Evolutionary conservation across 768 basidiomycete genomes (phyloP), one percentile per base, ranked within the genome.

Genomic region (Kwoniella dendrophila): DNA sequence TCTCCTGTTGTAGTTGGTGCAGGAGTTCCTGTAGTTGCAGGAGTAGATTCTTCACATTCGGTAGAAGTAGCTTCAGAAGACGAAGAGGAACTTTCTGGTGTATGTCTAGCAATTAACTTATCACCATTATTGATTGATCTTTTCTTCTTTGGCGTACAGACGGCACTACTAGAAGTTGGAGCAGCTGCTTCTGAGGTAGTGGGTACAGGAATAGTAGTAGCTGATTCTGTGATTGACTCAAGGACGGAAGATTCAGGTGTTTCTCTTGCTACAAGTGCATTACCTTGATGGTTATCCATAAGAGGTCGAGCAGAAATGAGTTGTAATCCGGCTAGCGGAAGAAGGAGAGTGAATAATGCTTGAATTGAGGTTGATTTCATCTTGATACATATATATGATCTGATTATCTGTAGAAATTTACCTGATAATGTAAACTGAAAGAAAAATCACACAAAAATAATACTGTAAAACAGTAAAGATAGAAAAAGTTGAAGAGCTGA

Each of bases 291-390:
- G 30, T 32, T 18, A 11, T 54, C 56, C 33, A 29, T 34, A 22
- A 40, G 24, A 20, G 47, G 45, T 34, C 34, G 47, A 22, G 45
- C 56, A 5, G 20, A 12, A 22, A 14, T 11, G 11, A 44, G 43
- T 4, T 24, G 27, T 32, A 33, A 26, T 2, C 40, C 56, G n/a
- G 47, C 56, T 34, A 58, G n/a, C 11, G 56, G 43, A 18, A 58
- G 32, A n/a, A 58, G 47, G 45, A 58, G 56, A 26, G 56, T 24
- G 29, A 58, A 40, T 10, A 58, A 26, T 14, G 56, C 44, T 30
- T 40, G 14, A 32, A 45, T 29, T 16, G 47, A 27, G 22, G n/a
- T 45, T n/a, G 47, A 49, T 29, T 47, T n/a, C 56, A 58, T 58
- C 36, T 38, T 54, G 34, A 3, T 54, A n/a, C n/a, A n/a, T n/a